A percentile compares a stretch with the other conserved stretches of the same genome.
These are phyloP conservation scores for Cercophora scortea DNA, from an alignment of 495 filamentous ascomycete genomes.

Conservation along the genomic window DNA sequence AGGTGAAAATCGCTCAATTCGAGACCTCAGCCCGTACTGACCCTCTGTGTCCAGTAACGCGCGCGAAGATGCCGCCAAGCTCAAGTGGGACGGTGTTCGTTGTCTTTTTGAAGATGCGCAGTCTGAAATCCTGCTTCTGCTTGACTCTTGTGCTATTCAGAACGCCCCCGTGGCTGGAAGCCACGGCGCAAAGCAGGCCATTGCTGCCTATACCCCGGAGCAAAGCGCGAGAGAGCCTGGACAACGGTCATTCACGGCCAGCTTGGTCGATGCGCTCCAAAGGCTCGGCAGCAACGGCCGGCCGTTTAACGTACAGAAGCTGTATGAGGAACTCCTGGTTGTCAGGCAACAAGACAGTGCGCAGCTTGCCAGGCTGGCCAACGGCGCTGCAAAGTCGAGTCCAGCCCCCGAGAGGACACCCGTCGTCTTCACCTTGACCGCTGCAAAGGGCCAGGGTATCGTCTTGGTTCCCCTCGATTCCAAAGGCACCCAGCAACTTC, in stretches of 20 bases:
- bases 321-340: conserved; percentile 41
- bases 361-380: conserved; percentile 28
- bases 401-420: conserved; percentile 33
- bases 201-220: conserved; percentile 44
- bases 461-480: conserved; percentile 35
- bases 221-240: conserved; percentile 34
- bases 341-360: conserved; percentile 33
- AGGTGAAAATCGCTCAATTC: conserved; percentile 16
- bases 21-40: conserved; percentile 4
- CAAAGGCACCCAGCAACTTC: conserved; percentile 21
- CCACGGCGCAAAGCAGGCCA: conserved; percentile 46
- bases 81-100: conserved; percentile 42
- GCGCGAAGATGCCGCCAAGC: conserved; percentile 31
- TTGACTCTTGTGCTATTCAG: conserved; percentile 37
- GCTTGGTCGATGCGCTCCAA: conserved; percentile 38
- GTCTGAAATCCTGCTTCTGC: conserved; percentile 40
- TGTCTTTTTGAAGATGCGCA: conserved; percentile 43
- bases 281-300: conserved; percentile 34
- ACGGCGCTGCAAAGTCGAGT: conserved; percentile 32
- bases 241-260: conserved; percentile 44
- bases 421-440: conserved; percentile 40
- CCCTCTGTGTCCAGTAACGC: conserved; percentile 24
- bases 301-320: conserved; percentile 39
- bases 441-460: conserved; percentile 38
- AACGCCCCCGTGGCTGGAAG: conserved; percentile 35